Evolutionary conservation across 139 green algal genomes (phyloP).

Genomic region (Pycnococcus provasolii): DNA sequence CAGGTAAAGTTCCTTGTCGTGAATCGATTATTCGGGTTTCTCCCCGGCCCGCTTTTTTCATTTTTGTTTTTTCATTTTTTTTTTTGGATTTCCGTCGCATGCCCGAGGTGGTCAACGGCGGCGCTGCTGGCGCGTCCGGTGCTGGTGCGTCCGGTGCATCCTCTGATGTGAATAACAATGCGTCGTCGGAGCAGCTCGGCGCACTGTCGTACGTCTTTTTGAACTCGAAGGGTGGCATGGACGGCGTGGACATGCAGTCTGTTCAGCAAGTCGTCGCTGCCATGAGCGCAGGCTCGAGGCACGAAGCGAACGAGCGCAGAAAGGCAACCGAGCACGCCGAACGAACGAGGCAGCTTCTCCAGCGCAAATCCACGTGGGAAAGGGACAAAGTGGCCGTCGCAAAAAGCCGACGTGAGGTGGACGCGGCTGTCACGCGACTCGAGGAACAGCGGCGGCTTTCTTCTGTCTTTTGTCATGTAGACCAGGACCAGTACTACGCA

Average conservation of each 20-base stretch:
- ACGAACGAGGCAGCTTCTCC: neutral
- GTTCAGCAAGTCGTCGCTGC: conserved; percentile 4
- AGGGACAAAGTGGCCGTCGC: neutral
- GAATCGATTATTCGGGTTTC: too few relatives aligned
- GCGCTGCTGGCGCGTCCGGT: too few relatives aligned
- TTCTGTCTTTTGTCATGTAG: conserved; percentile 63
- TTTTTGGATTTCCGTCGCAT: too few relatives aligned
- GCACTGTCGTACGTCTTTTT: neutral
- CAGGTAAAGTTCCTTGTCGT: too few relatives aligned
- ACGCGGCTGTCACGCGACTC: conserved; percentile 16
- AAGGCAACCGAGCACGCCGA: neutral
- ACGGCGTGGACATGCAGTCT: conserved; percentile 3
- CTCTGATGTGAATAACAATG: too few relatives aligned
- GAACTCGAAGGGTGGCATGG: conserved; percentile 16
- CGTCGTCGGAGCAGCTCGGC: too few relatives aligned
- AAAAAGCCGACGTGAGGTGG: neutral
- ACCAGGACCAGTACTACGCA: conserved; percentile 91
- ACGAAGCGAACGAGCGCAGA: conserved; percentile 8
- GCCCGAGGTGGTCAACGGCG: too few relatives aligned
- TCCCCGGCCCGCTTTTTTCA: too few relatives aligned
- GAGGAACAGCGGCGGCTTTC: conserved; percentile 46
- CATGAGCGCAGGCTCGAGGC: neutral
- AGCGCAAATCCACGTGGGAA: neutral
- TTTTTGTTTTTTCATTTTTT: too few relatives aligned
- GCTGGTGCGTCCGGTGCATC: too few relatives aligned